Percentiles rank a stretch among this genome's conserved stretches.
phyloP scores from a whole-genome alignment of 805 yeast genomes.

The Myxozyma vanderwaltii region DNA sequence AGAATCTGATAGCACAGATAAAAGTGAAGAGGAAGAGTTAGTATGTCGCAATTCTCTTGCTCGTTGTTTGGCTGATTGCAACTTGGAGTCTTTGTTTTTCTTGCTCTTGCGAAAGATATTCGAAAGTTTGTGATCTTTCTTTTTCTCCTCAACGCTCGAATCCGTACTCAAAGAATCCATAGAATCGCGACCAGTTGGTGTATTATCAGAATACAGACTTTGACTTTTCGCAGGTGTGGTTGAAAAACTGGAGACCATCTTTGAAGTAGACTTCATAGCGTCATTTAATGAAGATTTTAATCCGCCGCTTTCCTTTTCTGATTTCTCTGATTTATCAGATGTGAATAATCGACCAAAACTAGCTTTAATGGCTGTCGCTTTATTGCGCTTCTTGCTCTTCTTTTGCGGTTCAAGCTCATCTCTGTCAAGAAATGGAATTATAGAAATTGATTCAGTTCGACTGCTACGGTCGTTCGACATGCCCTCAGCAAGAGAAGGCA shows the following conservation, averaged over 20 bases:
- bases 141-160: slow-evolving; percentile 4
- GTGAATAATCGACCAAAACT: slow-evolving; percentile 22
- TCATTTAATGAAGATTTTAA: slow-evolving; percentile 1
- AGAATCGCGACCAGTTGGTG: slow-evolving; percentile 1
- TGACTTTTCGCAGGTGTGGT: not conserved
- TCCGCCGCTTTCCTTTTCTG: slow-evolving; percentile 9
- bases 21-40: slow-evolving; percentile 20
- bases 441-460: slow-evolving; percentile 16
- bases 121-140: slow-evolving; percentile 8
- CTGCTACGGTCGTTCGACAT: not conserved
- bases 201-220: not conserved
- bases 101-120: slow-evolving; percentile 9
- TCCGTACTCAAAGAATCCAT: slow-evolving; percentile 1
- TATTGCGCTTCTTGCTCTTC: slow-evolving; percentile 1
- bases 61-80: not conserved
- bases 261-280: not conserved
- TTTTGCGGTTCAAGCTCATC: not conserved
- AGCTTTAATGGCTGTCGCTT: slow-evolving; percentile 17
- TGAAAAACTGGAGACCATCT: slow-evolving; percentile 3
- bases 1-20: slow-evolving; percentile 16
- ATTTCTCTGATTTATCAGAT: slow-evolving; percentile 16
- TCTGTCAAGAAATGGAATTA: slow-evolving; percentile 3
- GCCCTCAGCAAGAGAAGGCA: slow-evolving; percentile 7
- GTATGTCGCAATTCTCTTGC: slow-evolving; percentile 1
- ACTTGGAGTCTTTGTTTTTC: not conserved